Percentiles rank a stretch among this genome's conserved stretches.
phyloP scores from a whole-genome alignment of 1,284 basidiomycete genomes.

The Ustanciosporium gigantosporum region DNA sequence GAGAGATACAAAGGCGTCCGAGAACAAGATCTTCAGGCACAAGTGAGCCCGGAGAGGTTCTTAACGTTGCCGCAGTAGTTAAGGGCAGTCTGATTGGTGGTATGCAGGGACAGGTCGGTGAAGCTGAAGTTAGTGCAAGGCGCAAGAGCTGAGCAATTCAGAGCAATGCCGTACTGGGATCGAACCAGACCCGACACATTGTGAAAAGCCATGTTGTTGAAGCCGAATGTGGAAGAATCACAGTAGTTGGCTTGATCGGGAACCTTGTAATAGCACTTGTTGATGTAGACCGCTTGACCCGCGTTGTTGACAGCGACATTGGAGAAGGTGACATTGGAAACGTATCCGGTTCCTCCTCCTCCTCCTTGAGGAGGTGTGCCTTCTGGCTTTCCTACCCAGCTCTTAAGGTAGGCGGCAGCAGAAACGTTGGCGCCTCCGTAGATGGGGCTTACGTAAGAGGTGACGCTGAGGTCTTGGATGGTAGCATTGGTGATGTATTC shows the following conservation, averaged over 20 bases:
- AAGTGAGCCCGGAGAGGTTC: no score
- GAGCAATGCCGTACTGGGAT: no score
- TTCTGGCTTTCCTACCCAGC: constrained; percentile 1
- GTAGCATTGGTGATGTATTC: constrained; percentile 5
- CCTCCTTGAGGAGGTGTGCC: constrained; percentile 1
- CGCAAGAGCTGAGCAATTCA: no score
- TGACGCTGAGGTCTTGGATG: constrained; percentile 2
- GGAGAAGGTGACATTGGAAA: constrained; percentile 2
- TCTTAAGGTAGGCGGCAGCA: constrained; percentile 2
- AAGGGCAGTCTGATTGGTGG: no score
- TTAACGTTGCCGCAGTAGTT: no score
- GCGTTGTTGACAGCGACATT: constrained; percentile 2
- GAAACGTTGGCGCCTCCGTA: background rate
- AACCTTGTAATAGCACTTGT: constrained; percentile 13
- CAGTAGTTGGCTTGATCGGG: constrained; percentile 7
- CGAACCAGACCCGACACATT: constrained; percentile 5
- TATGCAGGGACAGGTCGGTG: no score
- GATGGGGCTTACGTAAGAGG: background rate
- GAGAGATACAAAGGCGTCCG: no score
- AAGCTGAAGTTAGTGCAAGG: no score
- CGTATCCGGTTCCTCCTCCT: background rate
- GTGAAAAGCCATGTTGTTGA: constrained; percentile 3
- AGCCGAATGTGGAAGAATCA: constrained; percentile 7
- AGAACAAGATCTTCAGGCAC: no score
- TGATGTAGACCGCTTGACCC: constrained; percentile 4